Evolutionary conservation across 495 filamentous ascomycete species (phyloP), one percentile per base, ranked within the genome.

Genomic region (Penicillium bialowiezense): DNA sequence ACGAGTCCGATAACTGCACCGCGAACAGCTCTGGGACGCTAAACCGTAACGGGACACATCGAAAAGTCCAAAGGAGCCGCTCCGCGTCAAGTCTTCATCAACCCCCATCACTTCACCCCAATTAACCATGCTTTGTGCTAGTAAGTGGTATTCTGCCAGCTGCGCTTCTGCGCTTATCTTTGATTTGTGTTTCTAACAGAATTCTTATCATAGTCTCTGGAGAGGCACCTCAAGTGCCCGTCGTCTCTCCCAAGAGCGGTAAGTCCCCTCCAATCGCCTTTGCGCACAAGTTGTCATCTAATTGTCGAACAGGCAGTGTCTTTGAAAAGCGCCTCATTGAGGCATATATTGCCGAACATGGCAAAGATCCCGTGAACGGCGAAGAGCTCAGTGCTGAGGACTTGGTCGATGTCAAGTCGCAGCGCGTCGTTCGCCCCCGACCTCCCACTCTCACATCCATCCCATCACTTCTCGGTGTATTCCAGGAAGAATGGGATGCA

Each of bases 401-500:
- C 63, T 78, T 98, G 37, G 81, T 98, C 60, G 85, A 88, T 52
- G 77, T 98, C 63, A 90, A 92, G 72, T 81, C 88, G 28, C 76
- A 85, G 48, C 85, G 86, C 68, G 77, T 88, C 50, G 87, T 96
- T 41, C 85, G 86, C 52, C 91, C 93, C 39, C 83, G 95, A 62
- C 93, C 93, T 33, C 91, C 95, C 28, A 95, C 90, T 19, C 86
- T 97, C 55, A 97, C 93, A 38, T 97, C 93, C 20, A 95, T 98
- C 53, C 93, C 93, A 6, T 90, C 93, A n/a, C 79, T 98, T 19
- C 88, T 98, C 51, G 87, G 87, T 32, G 86, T 89, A n/a, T 97
- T 98, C 62, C 93, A 98, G 56, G 92, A 96, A 58, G 93, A 98
- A 77, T 98, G 93, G 93, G 93, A 98, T 67, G 87, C 93, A 8